Conservation (phyloP, 2,329 filamentous ascomycete genomes). For the Trichoderma asperellum region DNA sequence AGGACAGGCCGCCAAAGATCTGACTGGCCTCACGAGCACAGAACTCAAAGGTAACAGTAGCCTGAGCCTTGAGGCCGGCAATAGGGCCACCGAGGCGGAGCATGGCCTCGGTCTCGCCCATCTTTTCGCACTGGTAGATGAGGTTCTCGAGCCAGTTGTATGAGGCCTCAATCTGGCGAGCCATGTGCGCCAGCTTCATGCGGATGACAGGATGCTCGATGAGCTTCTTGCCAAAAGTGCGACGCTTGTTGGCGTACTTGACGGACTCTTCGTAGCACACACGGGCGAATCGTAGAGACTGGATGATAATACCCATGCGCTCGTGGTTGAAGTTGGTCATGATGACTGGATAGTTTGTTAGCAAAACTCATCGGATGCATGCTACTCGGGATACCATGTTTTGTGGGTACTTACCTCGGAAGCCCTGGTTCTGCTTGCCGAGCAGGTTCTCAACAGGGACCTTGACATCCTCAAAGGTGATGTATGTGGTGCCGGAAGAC, state of each 20-base stretch:
- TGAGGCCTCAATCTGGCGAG: conserved; percentile 94
- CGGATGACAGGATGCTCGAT: conserved; percentile 97
- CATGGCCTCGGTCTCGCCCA: conserved; percentile 96
- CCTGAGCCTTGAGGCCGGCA: conserved; percentile 89
- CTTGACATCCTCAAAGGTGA: conserved; percentile 99
- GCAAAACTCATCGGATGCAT: background rate
- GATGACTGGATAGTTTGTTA: conserved; percentile 65
- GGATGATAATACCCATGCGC: conserved; percentile 97
- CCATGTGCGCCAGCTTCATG: conserved; percentile 98
- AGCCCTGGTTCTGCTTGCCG: conserved; percentile 97
- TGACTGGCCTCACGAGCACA: conserved; percentile 95
- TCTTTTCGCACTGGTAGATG: conserved; percentile 88
- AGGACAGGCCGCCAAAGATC: conserved; percentile 94
- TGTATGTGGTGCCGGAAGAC: conserved; percentile 92
- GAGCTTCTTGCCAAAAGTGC: conserved; percentile 94
- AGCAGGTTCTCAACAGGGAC: conserved; percentile 98
- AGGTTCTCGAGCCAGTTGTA: conserved; percentile 97
- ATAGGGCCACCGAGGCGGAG: conserved; percentile 93
- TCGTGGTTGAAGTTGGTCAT: conserved; percentile 99
- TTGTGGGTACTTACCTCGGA: conserved; percentile 65
- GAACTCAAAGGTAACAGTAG: conserved; percentile 94
- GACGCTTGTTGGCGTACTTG: conserved; percentile 96
- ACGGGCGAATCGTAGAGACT: conserved; percentile 90
- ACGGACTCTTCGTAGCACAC: conserved; percentile 97
- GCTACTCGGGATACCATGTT: background rate